Percentiles rank a stretch among this genome's conserved stretches.
These are phyloP conservation scores for Dionaea muscipula DNA, from an alignment of 179 eudicot species.

Conservation along the genomic window DNA sequence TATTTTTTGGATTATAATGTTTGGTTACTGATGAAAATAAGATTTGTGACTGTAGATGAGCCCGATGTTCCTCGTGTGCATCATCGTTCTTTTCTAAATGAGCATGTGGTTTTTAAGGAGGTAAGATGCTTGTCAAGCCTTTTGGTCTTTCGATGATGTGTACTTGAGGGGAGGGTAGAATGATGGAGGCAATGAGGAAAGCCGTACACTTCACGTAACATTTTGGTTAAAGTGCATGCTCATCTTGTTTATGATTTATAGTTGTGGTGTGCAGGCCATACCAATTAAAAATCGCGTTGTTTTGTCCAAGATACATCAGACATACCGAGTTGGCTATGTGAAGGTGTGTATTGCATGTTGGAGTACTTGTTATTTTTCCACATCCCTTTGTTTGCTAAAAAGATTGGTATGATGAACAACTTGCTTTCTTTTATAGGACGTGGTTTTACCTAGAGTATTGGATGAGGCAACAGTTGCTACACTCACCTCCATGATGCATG, in stretches of 20 bases:
- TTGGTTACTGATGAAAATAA: too few species aligned
- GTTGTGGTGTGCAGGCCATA: conserved; percentile 44
- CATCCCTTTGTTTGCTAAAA: conserved; percentile 7
- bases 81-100: conserved; percentile 59
- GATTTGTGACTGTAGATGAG: conserved; percentile 54
- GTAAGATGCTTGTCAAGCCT: conserved; percentile 17
- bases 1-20: too few species aligned
- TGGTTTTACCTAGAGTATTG: conserved; percentile 62
- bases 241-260: conserved; percentile 3
- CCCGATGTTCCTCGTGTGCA: conserved; percentile 56
- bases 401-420: background rate
- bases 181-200: too few species aligned
- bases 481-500: conserved; percentile 70
- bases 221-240: background rate
- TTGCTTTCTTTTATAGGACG: conserved; percentile 46
- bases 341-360: conserved; percentile 32
- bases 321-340: conserved; percentile 82
- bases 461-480: conserved; percentile 70
- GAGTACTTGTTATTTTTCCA: conserved; percentile 5
- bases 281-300: conserved; percentile 73
- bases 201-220: background rate
- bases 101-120: conserved; percentile 88
- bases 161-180: background rate
- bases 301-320: conserved; percentile 91
- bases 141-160: background rate